Evolutionary conservation across 108 stramenopile species (phyloP), one percentile per base, ranked within the genome.

Genomic region (Pseudonitzschia delicatissima): DNA sequence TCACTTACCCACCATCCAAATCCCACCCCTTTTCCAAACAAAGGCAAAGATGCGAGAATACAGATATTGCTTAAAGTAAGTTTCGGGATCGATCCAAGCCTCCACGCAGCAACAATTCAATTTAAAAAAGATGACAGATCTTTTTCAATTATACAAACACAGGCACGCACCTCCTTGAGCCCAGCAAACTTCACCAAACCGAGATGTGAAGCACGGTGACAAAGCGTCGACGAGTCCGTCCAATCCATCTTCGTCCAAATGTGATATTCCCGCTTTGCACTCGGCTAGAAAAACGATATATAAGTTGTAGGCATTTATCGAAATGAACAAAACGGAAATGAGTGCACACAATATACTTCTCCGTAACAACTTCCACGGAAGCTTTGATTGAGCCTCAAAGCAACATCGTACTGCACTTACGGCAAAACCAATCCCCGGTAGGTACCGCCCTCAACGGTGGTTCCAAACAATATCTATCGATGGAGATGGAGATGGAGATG

Each of bases 131-230:
- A 45, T 45, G 15, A n/a, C 5, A 45, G 15, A 39, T 11, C 37
- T 39, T 39, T 39, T 6, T 39, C 37, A 11, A 39, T 39, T 6
- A 13, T 2, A 7, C 42, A 44, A 7, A 44, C 42, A 15, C 9
- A 13, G 27, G 26, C 6, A 53, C 51, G 26, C 31, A 8, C 92
- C 92, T 39, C 92, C 92, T 27, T 86, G 83, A 0, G 92, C 92
- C 88, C 88, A 93, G 23, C 84, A 82, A 45, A 93, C 80, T 76
- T 90, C 88, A 8, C 87, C 88, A 68, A 93, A 93, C 5, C 87
- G 83, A 8, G 83, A 81, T 26, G 87, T 90, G 57, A 81, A 88
- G 0, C 53, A 8, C 17, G 88, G 85, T 8, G 87, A 71, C 26
- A 93, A 65, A 5, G 87, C 83, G 18, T 68, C 69, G n/a, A 93